These are phyloP conservation scores for Chlorella sp. DNA, from an alignment of 139 green algal species.

Conservation along the genomic window DNA sequence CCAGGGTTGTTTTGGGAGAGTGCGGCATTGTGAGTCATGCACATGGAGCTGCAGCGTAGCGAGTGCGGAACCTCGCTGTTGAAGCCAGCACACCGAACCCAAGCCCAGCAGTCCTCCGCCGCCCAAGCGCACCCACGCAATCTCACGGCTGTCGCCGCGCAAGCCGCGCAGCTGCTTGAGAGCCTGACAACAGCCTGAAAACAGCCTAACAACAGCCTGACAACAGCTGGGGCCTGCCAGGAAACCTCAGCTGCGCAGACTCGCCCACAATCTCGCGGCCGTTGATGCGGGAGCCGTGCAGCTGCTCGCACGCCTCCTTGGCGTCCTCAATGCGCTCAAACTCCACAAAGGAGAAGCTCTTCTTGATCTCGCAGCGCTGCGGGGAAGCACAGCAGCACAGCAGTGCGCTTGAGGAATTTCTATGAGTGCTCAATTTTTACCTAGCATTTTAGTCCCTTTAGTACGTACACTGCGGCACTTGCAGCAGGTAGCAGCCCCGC, in stretches of 20 bases:
- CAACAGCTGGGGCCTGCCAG: too few relatives aligned
- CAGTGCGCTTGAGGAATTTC: too few relatives aligned
- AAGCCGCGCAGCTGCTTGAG: not conserved
- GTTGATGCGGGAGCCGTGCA: slow-evolving; percentile 54
- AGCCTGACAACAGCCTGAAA: too few relatives aligned
- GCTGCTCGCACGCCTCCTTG: slow-evolving; percentile 56
- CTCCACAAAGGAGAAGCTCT: slow-evolving; percentile 82
- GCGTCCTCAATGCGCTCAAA: slow-evolving; percentile 68
- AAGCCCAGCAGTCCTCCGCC: not conserved
- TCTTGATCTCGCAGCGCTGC: slow-evolving; percentile 72
- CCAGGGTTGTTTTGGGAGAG: not conserved
- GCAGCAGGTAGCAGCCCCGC: too few relatives aligned
- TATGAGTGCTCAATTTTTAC: too few relatives aligned
- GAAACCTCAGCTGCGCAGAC: too few relatives aligned
- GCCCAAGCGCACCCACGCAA: not conserved
- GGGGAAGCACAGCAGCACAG: not conserved
- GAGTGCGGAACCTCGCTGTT: not conserved
- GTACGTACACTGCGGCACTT: too few relatives aligned
- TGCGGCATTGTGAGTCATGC: not conserved
- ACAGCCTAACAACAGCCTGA: too few relatives aligned
- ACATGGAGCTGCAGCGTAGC: not conserved
- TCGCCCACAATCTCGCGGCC: slow-evolving; percentile 44
- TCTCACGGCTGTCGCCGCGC: not conserved
- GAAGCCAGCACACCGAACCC: not conserved
- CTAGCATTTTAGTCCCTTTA: too few relatives aligned